Evolutionary conservation across 495 filamentous ascomycete genomes (phyloP), one percentile per base, ranked within the genome.

Genomic region (Penicillium mononematosum): DNA sequence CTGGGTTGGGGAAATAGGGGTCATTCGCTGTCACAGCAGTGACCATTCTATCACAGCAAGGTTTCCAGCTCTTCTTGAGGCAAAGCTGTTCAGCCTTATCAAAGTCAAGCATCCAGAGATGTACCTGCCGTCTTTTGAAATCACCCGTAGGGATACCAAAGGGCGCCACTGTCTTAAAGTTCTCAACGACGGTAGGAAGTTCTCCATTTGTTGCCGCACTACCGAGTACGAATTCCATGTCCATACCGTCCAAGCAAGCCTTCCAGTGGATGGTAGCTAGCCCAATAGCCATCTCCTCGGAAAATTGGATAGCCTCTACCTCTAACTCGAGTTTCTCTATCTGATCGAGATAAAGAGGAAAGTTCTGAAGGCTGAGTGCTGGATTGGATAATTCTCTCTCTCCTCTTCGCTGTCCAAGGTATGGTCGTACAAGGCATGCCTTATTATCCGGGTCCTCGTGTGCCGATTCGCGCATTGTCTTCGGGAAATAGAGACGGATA

Each of bases 311-410:
- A 43, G 41, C 41, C 10, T 43, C 41, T 43, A 25, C 24, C 24
- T 25, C 24, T 5, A 43, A 43, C 19, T 12, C 19, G 17, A 43
- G 41, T 43, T 43, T 10, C 41, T 43, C 41, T 43, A 43, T 22
- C 41, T 43, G 41, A 22, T 43, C 41, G 19, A 43, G 41, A 20
- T 43, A 43, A 10, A 43, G 41, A 43, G 41, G 41, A 43, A 43
- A 43, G n/a, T 43, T 43, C 41, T 43, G 41, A 22, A 43, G 41
- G 17, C 41, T 43, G 41, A 43, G 17, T 43, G 19, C 17, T 20
- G 17, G 17, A 43, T 19, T 22, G 22, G 19, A 22, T 0, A 22
- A 10, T 22, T 22, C 17, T 19, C 41, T 5, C 41, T 43, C 17
- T 22, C 17, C 19, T 20, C 41, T 22, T 22, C 41, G 41, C 41